Evolutionary conservation across 495 filamentous ascomycete species (phyloP), one percentile per base, ranked within the genome.

Genomic region (Geoglossum glabrum): DNA sequence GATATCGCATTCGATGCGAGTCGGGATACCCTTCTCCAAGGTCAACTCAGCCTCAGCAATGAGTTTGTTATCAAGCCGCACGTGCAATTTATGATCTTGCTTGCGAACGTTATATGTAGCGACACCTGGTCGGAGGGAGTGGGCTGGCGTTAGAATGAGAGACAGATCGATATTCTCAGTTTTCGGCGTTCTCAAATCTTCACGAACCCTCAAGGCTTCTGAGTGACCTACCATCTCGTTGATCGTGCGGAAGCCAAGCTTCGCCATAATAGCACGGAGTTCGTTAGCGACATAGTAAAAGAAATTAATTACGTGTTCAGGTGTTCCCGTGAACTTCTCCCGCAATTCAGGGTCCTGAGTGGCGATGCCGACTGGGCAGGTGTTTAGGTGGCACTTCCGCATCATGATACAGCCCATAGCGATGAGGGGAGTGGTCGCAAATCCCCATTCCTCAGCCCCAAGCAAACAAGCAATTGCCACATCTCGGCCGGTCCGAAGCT

Each of bases 201-300:
- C 93, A 13, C 90, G 82, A 62, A 92, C 80, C 69, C 81, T 84
- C 52, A 99, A 78, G 27, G 84, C 76, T 67, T 99, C 92, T 19
- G 86, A 90, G 61, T 83, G 90, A 23, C 92, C 92, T 63, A 99
- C 86, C 92, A 97, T 97, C 70, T 99, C 92, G 64, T 99, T 99
- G 67, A 99, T 81, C 30, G 85, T 94, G 51, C 92, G 80, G 76
- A 96, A 85, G 57, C 92, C 92, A 62, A 97, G 78, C 69, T 85
- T 90, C 30, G 92, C 90, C 92, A 99, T 97, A 71, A 99, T 96
- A 19, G 92, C 90, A 61, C 92, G 84, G 59, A 99, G 81, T 74
- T 99, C 92, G 64, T 99, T 99, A 60, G 93, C 82, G 51, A 99
- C 77, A 64, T 99, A 99, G 73, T 95, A 99, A 74, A 99, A 99